Percentiles rank a stretch among this genome's conserved stretches.
These are phyloP conservation scores for Eucommia ulmoides DNA, from an alignment of 257 asterid genomes.

Conservation along the genomic window DNA sequence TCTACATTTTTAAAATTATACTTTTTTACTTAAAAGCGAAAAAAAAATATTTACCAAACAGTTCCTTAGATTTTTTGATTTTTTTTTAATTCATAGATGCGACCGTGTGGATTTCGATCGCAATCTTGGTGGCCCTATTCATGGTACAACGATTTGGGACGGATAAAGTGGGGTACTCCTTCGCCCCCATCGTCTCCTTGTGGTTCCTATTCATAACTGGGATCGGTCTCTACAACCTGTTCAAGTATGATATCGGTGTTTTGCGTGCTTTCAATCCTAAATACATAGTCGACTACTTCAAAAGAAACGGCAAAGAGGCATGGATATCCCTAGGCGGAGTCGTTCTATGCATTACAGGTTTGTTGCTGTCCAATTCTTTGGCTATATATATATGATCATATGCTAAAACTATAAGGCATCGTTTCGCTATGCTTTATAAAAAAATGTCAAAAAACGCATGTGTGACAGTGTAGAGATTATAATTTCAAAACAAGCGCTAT, in stretches of 20 bases:
- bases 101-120: conserved; percentile 32
- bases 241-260: conserved; percentile 32
- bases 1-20: too few relatives aligned
- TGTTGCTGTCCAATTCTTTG: neutral
- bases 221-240: conserved; percentile 45
- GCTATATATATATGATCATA: too few relatives aligned
- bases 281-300: conserved; percentile 33
- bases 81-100: conserved; percentile 20
- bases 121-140: conserved; percentile 36
- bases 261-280: conserved; percentile 37
- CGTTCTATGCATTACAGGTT: conserved; percentile 45
- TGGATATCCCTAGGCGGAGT: conserved; percentile 65
- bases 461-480: too few relatives aligned
- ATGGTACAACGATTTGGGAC: conserved; percentile 45
- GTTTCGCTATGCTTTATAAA: too few relatives aligned
- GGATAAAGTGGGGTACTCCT: conserved; percentile 50
- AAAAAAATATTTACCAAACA: too few relatives aligned
- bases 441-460: too few relatives aligned
- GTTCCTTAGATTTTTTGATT: too few relatives aligned
- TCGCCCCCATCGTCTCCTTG: conserved; percentile 38
- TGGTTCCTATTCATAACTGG: conserved; percentile 41
- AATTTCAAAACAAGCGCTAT: too few relatives aligned
- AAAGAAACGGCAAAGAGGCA: conserved; percentile 27
- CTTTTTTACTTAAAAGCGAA: too few relatives aligned
- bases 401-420: too few relatives aligned